These are phyloP conservation scores for Suhomyces kunorum DNA, from an alignment of 1,139 yeast species.

Conservation along the genomic window DNA sequence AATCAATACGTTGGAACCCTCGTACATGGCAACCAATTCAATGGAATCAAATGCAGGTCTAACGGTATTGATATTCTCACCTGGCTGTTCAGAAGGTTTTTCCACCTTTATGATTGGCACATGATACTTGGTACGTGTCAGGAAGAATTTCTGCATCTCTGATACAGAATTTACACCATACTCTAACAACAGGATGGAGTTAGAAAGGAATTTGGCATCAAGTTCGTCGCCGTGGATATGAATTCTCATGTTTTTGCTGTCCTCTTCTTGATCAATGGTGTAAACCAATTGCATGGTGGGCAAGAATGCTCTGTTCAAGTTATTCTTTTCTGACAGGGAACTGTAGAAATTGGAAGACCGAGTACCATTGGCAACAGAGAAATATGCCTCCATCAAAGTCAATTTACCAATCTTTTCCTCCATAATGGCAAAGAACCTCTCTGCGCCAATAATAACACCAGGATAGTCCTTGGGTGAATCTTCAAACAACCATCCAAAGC, in stretches of 20 bases:
- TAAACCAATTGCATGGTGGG: slow-evolving; percentile 67
- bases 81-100: slow-evolving; percentile 4
- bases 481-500: slow-evolving; percentile 74
- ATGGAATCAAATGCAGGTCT: slow-evolving; percentile 45
- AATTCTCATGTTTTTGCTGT: slow-evolving; percentile 39
- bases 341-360: slow-evolving; percentile 54
- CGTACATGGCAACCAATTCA: slow-evolving; percentile 58
- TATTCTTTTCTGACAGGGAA: slow-evolving; percentile 44
- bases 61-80: slow-evolving; percentile 25
- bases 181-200: slow-evolving; percentile 51
- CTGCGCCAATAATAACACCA: slow-evolving; percentile 79
- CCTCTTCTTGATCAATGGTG: slow-evolving; percentile 36
- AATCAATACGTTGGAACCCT: slow-evolving; percentile 67
- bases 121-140: slow-evolving; percentile 18
- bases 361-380: slow-evolving; percentile 66
- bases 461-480: slow-evolving; percentile 48
- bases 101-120: background rate
- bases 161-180: slow-evolving; percentile 47
- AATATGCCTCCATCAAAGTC: slow-evolving; percentile 61
- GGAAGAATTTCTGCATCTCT: slow-evolving; percentile 41
- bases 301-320: slow-evolving; percentile 61
- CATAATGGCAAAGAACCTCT: slow-evolving; percentile 62
- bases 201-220: slow-evolving; percentile 62
- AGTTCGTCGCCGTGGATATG: slow-evolving; percentile 64
- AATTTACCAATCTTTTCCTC: slow-evolving; percentile 66